Evolutionary conservation across 257 asterid species (phyloP), one percentile per base, ranked within the genome.

Genomic region (Fraxinus americana): DNA sequence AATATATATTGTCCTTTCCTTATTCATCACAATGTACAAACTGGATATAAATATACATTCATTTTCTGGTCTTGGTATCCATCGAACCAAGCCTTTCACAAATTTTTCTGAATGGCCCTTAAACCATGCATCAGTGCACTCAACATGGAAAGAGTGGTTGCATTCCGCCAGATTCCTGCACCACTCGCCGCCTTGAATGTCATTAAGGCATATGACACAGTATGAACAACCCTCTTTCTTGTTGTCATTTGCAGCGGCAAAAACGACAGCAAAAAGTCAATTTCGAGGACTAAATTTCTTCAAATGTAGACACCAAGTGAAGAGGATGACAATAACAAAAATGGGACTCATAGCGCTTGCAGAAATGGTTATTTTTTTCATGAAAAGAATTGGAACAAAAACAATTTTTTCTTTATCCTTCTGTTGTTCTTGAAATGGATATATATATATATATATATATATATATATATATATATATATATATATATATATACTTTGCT

Each of bases 141-240:
- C 67, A 1, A 57, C n/a, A 29, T 73, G 76, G 38, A 73, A 73
- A 29, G 29, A 50, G 14, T 73, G 76, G 67, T 25, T 73, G 45
- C 76, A 73, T 16, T 3, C 41, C 8, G 29, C 45, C 39, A 73
- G 76, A 50, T 50, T 73, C 67, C 76, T 27, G 48, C 10, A 57
- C 13, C 52, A 21, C 11, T 63, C 30, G 9, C 29, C 66, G 11
- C 50, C 3, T n/a, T 29, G 12, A 43, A 54, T 63, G n/a, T 34
- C 35, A 23, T 61, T 59, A 9, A 61, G 68, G 68, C 34, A 61
- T 61, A 61, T 61, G 68, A 16, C 68, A 9, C 67, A 61, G 68
- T 61, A 61, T 3, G 68, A 61, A 61, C 10, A 8, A 4, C 67
- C 67, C 29, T 61, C 68, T 61, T 23, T 25, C 9, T 52, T 52